Evolutionary conservation across 345 rosid genomes (phyloP).

Genomic region (Sonneratia caseolaris): DNA sequence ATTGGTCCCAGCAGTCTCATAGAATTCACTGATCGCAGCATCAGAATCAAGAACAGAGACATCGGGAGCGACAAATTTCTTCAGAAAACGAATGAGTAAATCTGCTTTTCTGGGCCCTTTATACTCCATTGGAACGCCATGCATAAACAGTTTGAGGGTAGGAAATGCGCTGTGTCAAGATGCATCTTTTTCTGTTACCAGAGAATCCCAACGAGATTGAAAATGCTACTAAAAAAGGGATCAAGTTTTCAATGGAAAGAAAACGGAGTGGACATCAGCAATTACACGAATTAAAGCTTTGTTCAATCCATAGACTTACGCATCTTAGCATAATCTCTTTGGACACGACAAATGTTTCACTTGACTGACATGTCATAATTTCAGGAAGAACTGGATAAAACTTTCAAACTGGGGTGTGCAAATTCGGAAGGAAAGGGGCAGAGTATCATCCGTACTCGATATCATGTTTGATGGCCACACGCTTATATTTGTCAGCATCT

Average conservation of each 20-base stretch:
- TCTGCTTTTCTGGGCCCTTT: slow-evolving; percentile 86
- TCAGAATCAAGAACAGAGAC: slow-evolving; percentile 68
- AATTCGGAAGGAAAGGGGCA: background rate
- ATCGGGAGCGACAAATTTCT: slow-evolving; percentile 87
- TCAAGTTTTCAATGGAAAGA: background rate
- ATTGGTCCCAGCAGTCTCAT: slow-evolving; percentile 54
- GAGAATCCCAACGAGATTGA: background rate
- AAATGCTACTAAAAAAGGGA: background rate
- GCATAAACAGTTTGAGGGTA: slow-evolving; percentile 66
- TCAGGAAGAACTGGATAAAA: background rate
- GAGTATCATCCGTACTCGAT: slow-evolving; percentile 58
- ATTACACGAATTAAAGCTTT: too few species aligned
- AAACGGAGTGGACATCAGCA: background rate
- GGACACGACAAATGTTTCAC: background rate
- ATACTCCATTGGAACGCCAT: slow-evolving; percentile 77
- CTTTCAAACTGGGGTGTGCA: background rate
- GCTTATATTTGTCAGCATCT: slow-evolving; percentile 66
- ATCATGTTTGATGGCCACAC: slow-evolving; percentile 61
- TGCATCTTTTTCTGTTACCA: background rate
- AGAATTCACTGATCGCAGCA: slow-evolving; percentile 47
- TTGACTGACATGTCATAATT: background rate
- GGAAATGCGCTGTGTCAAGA: slow-evolving; percentile 59
- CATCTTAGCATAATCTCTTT: background rate
- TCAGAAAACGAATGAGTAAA: slow-evolving; percentile 64
- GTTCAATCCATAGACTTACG: background rate